Base-by-base conservation (phyloP, 768 basidiomycete genomes). In the Tylopilus rubrobrunneus region DNA sequence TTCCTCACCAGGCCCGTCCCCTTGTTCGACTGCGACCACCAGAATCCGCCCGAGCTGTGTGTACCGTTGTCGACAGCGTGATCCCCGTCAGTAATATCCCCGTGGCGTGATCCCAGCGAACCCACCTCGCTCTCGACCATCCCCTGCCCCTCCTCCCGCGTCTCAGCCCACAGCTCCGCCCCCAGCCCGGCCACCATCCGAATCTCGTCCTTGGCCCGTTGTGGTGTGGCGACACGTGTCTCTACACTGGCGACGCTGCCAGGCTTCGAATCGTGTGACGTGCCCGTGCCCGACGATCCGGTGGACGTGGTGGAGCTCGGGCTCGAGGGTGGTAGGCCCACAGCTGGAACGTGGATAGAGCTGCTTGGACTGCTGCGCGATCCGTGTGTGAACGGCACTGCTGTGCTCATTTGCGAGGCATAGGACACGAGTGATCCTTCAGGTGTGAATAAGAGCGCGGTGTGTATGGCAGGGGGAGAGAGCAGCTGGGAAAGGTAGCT, bases 41-140 rank as follows among this genome's bases (percentile, higher is more conserved):
- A 87, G 71, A 34, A 90, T 80, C 40, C 83, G 79, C 12, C 89
- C 89, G 19, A 88, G 74, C 89, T 91, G 53, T 19, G 44, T 45
- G 28, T 27, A 43, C 29, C 8, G 11, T 34, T 2, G 34, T 34
- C 34, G 14, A 31, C 4, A 11, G 7, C 31, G 31, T 31, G 7
- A 42, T 53, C 29, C 7, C 7, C 43, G 23, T 48, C 41, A 49
- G 23, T 42, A 46, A 21, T 8, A 44, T 23, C 10, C 10, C 14
- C 28, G n/a, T 4, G 36, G 6, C 9, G 42, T 12, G 21, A 3
- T 10, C 9, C 8, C 25, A 11, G 15, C 29, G 12, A 23, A 67
- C 75, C 61, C 60, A 89, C 89, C 79, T 91, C 88, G 66, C 85
- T 84, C 55, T 91, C 88, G 4, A 84, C 85, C 83, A 86, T 86